phyloP scores from a whole-genome alignment of 2,329 filamentous ascomycete genomes.

The Hymenoscyphus linearis region DNA sequence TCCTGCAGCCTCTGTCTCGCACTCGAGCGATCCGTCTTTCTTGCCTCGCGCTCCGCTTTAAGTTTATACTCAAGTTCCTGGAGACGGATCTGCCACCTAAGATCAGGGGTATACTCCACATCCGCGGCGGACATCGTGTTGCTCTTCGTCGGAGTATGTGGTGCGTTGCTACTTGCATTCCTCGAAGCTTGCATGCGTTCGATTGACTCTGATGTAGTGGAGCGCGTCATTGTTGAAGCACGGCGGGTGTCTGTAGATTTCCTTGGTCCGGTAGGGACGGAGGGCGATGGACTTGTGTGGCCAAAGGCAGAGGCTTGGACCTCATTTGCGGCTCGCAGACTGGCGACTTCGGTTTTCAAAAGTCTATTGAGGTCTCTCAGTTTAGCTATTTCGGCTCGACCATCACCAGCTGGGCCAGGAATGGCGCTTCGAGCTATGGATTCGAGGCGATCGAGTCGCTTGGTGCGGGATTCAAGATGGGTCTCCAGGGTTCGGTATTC shows the following conservation, averaged over 20 bases:
- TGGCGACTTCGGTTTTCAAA: slow-evolving; percentile 61
- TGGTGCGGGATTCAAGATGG: slow-evolving; percentile 71
- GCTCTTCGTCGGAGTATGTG: background rate
- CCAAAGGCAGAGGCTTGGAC: slow-evolving; percentile 33
- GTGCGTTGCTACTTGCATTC: background rate
- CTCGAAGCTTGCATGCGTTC: slow-evolving; percentile 42
- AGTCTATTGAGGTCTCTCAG: slow-evolving; percentile 58
- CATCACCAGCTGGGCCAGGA: slow-evolving; percentile 32
- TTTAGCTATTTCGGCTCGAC: slow-evolving; percentile 48
- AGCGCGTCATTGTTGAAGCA: slow-evolving; percentile 45
- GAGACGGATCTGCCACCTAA: slow-evolving; percentile 75
- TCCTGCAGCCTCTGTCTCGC: slow-evolving; percentile 65
- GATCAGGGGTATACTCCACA: slow-evolving; percentile 49
- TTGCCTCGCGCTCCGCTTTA: slow-evolving; percentile 82
- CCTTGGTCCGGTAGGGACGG: slow-evolving; percentile 33
- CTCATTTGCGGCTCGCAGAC: slow-evolving; percentile 56
- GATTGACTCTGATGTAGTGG: slow-evolving; percentile 37
- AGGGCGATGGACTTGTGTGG: slow-evolving; percentile 34
- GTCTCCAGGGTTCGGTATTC: slow-evolving; percentile 85
- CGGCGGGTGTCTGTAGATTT: slow-evolving; percentile 21
- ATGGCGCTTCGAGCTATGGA: slow-evolving; percentile 65
- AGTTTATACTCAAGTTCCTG: slow-evolving; percentile 84
- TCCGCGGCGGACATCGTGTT: background rate
- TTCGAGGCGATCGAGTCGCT: slow-evolving; percentile 85
- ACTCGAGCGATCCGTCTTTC: slow-evolving; percentile 77